phyloP scores from a whole-genome alignment of 805 yeast species.

The Pichia cabralensis region DNA sequence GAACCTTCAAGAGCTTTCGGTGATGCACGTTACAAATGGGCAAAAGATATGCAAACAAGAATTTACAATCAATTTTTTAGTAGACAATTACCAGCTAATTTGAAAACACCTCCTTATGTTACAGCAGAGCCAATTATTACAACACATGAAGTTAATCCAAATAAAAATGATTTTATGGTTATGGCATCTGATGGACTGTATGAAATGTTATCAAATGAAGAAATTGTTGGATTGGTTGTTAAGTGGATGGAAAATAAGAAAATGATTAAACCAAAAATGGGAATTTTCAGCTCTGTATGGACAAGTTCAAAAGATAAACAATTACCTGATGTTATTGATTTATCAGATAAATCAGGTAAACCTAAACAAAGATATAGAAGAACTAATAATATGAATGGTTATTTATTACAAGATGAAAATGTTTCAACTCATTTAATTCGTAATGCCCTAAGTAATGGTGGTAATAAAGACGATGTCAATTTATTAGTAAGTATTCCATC shows the following conservation, averaged over 20 bases:
- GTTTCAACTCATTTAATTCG: slow-evolving; percentile 89
- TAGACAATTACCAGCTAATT: slow-evolving; percentile 58
- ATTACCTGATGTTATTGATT: slow-evolving; percentile 54
- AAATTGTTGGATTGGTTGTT: slow-evolving; percentile 84
- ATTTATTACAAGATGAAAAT: slow-evolving; percentile 70
- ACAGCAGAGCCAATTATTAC: slow-evolving; percentile 94
- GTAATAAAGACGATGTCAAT: slow-evolving; percentile 77
- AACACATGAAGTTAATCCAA: slow-evolving; percentile 62
- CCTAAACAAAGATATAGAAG: slow-evolving; percentile 71
- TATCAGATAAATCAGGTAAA: slow-evolving; percentile 47
- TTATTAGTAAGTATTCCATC: slow-evolving; percentile 86
- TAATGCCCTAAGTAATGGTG: slow-evolving; percentile 83
- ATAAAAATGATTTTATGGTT: slow-evolving; percentile 74
- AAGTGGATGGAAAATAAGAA: slow-evolving; percentile 82
- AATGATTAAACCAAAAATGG: slow-evolving; percentile 41
- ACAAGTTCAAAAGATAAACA: slow-evolving; percentile 27
- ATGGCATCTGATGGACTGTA: slow-evolving; percentile 92
- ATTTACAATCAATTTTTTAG: slow-evolving; percentile 75
- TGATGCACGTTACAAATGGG: slow-evolving; percentile 87
- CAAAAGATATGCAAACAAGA: slow-evolving; percentile 59
- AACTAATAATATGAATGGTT: slow-evolving; percentile 27
- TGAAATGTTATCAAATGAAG: slow-evolving; percentile 86
- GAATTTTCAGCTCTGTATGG: slow-evolving; percentile 33
- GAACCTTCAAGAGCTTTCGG: slow-evolving; percentile 98
- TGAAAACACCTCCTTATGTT: slow-evolving; percentile 90